Evolutionary conservation across 1,284 basidiomycete species (phyloP).

Genomic region (Cutaneotrichosporon sp.): DNA sequence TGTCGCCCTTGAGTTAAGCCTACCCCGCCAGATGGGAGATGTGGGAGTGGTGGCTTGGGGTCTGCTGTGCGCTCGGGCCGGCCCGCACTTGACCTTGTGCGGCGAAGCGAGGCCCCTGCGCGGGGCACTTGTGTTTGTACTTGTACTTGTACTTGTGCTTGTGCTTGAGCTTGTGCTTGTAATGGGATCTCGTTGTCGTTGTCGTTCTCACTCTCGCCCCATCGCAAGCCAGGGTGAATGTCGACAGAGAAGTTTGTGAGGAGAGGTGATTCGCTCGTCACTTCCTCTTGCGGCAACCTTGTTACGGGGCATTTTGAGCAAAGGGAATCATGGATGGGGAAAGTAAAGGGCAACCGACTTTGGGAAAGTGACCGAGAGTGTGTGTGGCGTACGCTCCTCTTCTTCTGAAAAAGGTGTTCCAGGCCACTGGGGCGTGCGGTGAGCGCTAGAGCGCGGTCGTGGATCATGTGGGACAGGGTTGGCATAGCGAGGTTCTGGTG

Average conservation of each 20-base stretch:
- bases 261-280: not conserved
- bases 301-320: no score
- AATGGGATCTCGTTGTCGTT: no score
- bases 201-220: no score
- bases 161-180: no score
- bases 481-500: no score
- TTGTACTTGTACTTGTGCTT: no score
- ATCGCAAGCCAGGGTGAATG: constrained; percentile 1
- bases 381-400: not conserved
- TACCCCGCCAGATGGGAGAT: not conserved
- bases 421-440: no score
- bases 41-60: not conserved
- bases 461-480: not conserved
- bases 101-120: not conserved
- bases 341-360: not conserved
- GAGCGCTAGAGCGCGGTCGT: not conserved
- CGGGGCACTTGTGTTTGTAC: not conserved
- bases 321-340: not conserved
- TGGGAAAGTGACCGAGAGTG: not conserved
- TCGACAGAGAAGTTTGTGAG: not conserved
- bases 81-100: not conserved
- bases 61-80: not conserved
- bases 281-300: no score
- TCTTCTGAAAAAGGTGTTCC: no score
- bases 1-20: not conserved